Conservation (phyloP, 441 rosid species). For the Arabidopsis lyrata region DNA sequence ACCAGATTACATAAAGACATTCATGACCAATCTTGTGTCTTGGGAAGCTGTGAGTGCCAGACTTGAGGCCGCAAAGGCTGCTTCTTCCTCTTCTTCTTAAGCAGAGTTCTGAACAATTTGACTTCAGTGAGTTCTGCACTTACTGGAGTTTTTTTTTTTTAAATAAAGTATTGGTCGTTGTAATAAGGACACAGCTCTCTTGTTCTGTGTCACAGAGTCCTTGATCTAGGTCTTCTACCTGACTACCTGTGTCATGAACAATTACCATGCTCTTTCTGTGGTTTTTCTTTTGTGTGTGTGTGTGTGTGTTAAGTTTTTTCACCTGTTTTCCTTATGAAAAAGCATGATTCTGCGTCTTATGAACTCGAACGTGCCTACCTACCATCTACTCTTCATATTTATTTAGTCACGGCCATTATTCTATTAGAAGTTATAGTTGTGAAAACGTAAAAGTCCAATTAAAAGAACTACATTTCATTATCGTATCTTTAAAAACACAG, state of each 20-base stretch:
- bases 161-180: conserved; percentile 31
- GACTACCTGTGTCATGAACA: conserved; percentile 2
- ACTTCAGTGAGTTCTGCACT: conserved; percentile 21
- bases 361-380: not conserved
- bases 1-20: conserved; percentile 71
- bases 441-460: not conserved
- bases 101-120: conserved; percentile 45
- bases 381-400: not conserved
- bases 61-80: conserved; percentile 73
- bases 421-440: not conserved
- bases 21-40: conserved; percentile 83
- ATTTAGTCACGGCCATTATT: not conserved
- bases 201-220: conserved; percentile 34
- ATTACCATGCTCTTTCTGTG: not conserved
- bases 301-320: not conserved
- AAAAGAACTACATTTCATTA: not conserved
- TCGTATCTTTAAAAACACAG: not conserved
- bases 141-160: conserved; percentile 36
- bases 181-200: conserved; percentile 32
- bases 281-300: not conserved
- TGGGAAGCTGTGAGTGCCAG: conserved; percentile 87
- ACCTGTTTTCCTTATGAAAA: not conserved
- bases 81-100: conserved; percentile 49
- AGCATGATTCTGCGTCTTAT: not conserved
- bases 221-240: conserved; percentile 16